Evolutionary conservation across 768 basidiomycete genomes (phyloP).

Genomic region (Tulasnella sp.): DNA sequence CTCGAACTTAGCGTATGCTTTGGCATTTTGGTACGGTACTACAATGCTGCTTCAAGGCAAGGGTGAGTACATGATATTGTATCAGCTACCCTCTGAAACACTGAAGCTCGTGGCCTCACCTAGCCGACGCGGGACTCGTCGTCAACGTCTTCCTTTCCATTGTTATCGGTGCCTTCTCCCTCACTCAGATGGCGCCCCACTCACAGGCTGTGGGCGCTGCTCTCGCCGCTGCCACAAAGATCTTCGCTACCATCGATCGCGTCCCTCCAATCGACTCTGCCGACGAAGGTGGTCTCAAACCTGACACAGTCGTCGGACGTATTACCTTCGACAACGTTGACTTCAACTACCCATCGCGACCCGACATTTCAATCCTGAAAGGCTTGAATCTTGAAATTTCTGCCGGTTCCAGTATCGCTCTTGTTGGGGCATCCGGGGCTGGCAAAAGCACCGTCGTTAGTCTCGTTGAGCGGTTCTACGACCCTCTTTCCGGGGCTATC

Average conservation of each 20-base stretch:
- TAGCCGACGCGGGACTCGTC: slow-evolving; percentile 66
- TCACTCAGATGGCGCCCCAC: slow-evolving; percentile 83
- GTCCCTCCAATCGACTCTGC: slow-evolving; percentile 85
- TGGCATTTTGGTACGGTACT: slow-evolving; percentile 88
- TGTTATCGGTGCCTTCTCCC: slow-evolving; percentile 88
- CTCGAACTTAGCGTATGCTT: slow-evolving; percentile 56
- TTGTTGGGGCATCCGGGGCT: slow-evolving; percentile 79
- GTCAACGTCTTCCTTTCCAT: slow-evolving; percentile 85
- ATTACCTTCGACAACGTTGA: slow-evolving; percentile 74
- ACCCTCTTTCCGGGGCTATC: slow-evolving; percentile 68
- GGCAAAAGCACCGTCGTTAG: slow-evolving; percentile 66
- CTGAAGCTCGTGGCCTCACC: background rate
- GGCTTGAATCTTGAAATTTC: slow-evolving; percentile 66
- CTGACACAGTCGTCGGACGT: slow-evolving; percentile 65
- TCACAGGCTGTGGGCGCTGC: slow-evolving; percentile 84
- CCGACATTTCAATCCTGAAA: slow-evolving; percentile 76
- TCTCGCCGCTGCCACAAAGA: slow-evolving; percentile 82
- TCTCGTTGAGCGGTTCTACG: slow-evolving; percentile 88
- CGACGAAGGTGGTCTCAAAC: slow-evolving; percentile 66
- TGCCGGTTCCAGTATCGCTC: slow-evolving; percentile 75
- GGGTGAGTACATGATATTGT: slow-evolving; percentile 39
- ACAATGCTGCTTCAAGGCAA: slow-evolving; percentile 70
- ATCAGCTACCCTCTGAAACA: background rate
- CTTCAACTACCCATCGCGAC: slow-evolving; percentile 86
- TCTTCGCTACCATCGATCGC: slow-evolving; percentile 86